These are phyloP conservation scores for Malus domestica DNA, from an alignment of 306 rosid species.

Conservation along the genomic window DNA sequence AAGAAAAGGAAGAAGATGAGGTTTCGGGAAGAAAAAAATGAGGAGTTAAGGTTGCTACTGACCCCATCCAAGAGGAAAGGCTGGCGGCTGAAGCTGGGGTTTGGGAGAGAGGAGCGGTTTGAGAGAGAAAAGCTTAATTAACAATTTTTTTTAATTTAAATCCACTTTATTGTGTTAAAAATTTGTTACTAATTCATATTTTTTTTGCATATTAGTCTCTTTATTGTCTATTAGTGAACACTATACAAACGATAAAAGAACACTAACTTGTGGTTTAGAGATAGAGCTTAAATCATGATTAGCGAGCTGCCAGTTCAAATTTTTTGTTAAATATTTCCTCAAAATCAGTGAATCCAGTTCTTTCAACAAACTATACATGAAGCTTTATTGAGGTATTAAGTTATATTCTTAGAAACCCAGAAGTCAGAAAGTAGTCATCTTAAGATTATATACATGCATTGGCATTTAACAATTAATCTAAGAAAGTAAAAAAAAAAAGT, in stretches of 20 bases:
- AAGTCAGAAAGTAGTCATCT: not conserved
- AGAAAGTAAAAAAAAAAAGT: conserved; percentile 1
- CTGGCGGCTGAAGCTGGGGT: too few species aligned
- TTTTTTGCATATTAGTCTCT: not conserved
- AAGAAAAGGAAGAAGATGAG: too few species aligned
- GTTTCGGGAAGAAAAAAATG: too few species aligned
- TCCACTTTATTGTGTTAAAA: not conserved
- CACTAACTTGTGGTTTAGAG: not conserved
- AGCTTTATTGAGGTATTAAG: not conserved
- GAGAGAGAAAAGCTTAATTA: too few species aligned
- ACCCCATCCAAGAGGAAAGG: too few species aligned
- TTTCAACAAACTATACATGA: not conserved
- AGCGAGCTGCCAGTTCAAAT: too few species aligned
- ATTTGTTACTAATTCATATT: too few species aligned
- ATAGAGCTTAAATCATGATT: not conserved
- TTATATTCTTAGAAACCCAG: not conserved
- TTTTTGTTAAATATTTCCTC: not conserved
- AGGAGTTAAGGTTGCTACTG: too few species aligned
- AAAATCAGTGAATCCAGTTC: not conserved
- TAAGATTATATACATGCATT: conserved; percentile 17
- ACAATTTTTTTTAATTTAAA: too few species aligned
- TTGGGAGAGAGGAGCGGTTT: too few species aligned
- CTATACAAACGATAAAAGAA: not conserved
- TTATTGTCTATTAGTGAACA: not conserved
- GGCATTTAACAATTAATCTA: conserved; percentile 2